Evolutionary conservation across 129 eudicot genomes (phyloP).

Genomic region (Pittosporum tobira): DNA sequence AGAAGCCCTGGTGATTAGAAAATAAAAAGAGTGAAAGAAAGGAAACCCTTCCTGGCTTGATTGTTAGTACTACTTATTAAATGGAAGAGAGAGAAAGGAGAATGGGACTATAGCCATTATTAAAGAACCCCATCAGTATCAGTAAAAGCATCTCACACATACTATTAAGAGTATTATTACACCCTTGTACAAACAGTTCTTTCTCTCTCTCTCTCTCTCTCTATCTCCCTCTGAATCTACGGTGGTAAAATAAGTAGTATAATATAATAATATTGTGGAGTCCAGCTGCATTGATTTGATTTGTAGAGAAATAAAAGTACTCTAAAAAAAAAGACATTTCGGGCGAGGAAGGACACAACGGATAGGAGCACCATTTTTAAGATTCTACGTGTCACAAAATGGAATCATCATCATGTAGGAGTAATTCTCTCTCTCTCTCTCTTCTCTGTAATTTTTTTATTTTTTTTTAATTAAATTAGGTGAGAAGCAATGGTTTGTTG

Average conservation of each 20-base stretch:
- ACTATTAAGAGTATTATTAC: no score
- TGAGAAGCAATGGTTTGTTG: not conserved
- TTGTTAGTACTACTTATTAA: no score
- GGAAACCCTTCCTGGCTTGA: no score
- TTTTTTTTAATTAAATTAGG: not conserved
- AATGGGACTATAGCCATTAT: not conserved
- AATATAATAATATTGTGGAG: no score
- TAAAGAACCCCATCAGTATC: not conserved
- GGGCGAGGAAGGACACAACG: not conserved
- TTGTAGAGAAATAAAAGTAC: not conserved
- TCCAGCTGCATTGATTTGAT: slow-evolving; percentile 16
- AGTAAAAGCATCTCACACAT: slow-evolving; percentile 42
- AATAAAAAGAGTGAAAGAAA: no score
- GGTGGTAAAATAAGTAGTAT: no score
- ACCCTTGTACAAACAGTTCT: no score
- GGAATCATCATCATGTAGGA: no score
- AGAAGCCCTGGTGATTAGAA: not conserved
- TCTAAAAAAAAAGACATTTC: no score
- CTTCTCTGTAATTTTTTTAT: not conserved
- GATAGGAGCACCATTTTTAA: not conserved
- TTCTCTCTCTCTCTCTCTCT: not conserved
- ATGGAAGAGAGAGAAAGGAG: not conserved
- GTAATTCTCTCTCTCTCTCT: not conserved
- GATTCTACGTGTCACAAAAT: slow-evolving; percentile 3
- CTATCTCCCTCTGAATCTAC: no score